These are phyloP conservation scores for Cryphonectria parasitica DNA, from an alignment of 2,329 filamentous ascomycete species.

Conservation along the genomic window DNA sequence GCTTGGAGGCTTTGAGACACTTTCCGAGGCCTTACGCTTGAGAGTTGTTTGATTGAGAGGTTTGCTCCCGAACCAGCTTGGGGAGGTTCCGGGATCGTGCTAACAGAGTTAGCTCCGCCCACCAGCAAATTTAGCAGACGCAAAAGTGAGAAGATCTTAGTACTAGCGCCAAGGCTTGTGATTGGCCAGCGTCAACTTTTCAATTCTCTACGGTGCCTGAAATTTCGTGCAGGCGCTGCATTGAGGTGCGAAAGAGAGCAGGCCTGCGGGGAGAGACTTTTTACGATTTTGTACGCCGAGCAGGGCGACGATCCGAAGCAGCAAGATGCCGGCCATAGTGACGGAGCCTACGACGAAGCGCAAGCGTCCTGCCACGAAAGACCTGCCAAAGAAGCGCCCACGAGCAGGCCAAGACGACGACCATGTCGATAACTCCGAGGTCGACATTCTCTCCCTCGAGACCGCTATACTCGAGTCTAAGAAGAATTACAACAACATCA, in stretches of 20 bases:
- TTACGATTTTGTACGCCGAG: background rate
- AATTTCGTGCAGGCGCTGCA: slow-evolving; percentile 5
- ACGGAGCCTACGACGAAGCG: slow-evolving; percentile 48
- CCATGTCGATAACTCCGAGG: slow-evolving; percentile 58
- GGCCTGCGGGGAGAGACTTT: background rate
- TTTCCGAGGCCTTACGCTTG: slow-evolving; percentile 22
- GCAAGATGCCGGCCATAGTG: slow-evolving; percentile 37
- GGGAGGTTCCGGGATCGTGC: background rate
- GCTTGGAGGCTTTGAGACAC: slow-evolving; percentile 28
- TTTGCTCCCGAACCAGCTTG: slow-evolving; percentile 15
- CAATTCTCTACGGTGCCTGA: background rate
- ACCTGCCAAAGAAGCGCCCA: slow-evolving; percentile 54
- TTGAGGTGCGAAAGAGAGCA: background rate
- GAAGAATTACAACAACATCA: slow-evolving; percentile 91
- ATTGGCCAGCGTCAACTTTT: slow-evolving; percentile 18
- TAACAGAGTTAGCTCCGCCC: slow-evolving; percentile 6
- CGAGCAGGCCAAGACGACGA: slow-evolving; percentile 52
- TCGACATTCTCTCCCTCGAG: slow-evolving; percentile 76
- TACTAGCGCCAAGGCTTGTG: background rate
- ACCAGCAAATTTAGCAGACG: slow-evolving; percentile 2
- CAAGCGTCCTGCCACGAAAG: slow-evolving; percentile 51
- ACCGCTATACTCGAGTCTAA: slow-evolving; percentile 81
- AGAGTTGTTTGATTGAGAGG: slow-evolving; percentile 23
- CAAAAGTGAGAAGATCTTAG: background rate
- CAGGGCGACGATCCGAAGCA: background rate